Evolutionary conservation across 2,329 filamentous ascomycete genomes (phyloP).

Genomic region (Cercospora brassicicola): DNA sequence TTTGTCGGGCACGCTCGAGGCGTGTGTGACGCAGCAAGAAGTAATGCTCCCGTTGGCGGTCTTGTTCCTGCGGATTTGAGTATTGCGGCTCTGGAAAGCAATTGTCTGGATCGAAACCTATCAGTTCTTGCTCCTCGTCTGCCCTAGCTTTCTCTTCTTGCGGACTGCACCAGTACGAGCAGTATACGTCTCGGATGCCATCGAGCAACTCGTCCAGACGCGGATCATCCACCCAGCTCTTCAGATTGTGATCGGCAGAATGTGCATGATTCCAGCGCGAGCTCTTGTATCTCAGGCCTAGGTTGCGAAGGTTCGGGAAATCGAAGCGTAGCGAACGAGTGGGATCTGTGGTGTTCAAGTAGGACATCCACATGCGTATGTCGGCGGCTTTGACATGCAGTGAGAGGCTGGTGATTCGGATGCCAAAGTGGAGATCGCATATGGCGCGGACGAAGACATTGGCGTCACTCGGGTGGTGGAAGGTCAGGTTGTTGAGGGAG

Average conservation of each 20-base stretch:
- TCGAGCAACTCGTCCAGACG: constrained; percentile 36
- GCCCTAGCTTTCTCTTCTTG: constrained; percentile 18
- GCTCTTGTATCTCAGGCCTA: constrained; percentile 37
- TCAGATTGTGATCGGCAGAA: constrained; percentile 34
- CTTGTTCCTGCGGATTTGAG: neutral
- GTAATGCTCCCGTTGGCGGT: neutral
- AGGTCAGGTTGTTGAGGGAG: constrained; percentile 38
- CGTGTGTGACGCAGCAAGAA: constrained; percentile 9
- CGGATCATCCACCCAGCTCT: constrained; percentile 33
- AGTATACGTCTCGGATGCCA: constrained; percentile 33
- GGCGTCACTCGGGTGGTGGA: constrained; percentile 41
- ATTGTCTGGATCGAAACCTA: constrained; percentile 6
- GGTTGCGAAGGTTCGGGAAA: constrained; percentile 35
- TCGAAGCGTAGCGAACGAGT: constrained; percentile 38
- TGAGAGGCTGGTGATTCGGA: constrained; percentile 30
- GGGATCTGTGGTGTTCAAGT: constrained; percentile 36
- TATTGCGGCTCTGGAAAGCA: constrained; percentile 2
- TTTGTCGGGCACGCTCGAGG: neutral
- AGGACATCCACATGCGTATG: constrained; percentile 42
- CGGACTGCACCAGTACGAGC: constrained; percentile 21
- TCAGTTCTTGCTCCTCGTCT: constrained; percentile 15
- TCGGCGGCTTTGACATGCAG: constrained; percentile 39
- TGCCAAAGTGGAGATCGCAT: constrained; percentile 24
- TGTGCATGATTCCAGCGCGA: constrained; percentile 36
- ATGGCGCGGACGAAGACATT: constrained; percentile 43